A percentile compares a stretch with the other conserved stretches of the same genome.
These are phyloP conservation scores for Tarenaya hassleriana DNA, from an alignment of 345 rosid genomes.

Conservation along the genomic window DNA sequence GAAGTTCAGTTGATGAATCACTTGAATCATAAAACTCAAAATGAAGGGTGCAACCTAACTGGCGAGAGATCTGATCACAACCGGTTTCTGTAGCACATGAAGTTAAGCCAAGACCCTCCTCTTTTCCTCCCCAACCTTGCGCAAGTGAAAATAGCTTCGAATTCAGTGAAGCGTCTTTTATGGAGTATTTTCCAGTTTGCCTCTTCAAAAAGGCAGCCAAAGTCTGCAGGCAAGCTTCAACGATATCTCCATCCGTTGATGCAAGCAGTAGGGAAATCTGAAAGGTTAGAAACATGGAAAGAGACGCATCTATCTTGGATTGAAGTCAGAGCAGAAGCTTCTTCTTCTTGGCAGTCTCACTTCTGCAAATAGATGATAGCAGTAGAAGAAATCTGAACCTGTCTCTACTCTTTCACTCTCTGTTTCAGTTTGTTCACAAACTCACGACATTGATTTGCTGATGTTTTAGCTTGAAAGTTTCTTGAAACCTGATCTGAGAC, in stretches of 20 bases:
- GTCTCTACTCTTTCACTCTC: slow-evolving; percentile 25
- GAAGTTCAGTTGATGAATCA: slow-evolving; percentile 39
- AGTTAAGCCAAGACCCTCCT: slow-evolving; percentile 91
- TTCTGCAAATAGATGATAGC: slow-evolving; percentile 20
- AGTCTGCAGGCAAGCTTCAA: slow-evolving; percentile 88
- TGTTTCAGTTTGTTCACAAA: slow-evolving; percentile 1
- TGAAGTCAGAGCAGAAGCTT: too few species aligned
- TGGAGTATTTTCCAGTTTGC: slow-evolving; percentile 70
- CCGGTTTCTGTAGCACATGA: slow-evolving; percentile 58
- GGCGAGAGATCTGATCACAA: slow-evolving; percentile 63
- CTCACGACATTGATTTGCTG: slow-evolving; percentile 12
- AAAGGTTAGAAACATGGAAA: slow-evolving; percentile 25
- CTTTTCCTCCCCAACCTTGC: slow-evolving; percentile 99
- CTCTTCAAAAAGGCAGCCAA: slow-evolving; percentile 83
- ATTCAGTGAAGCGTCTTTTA: slow-evolving; percentile 68
- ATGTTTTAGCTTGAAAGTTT: slow-evolving; percentile 11
- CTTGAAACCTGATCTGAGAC: not conserved
- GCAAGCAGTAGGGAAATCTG: slow-evolving; percentile 29
- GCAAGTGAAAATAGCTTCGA: slow-evolving; percentile 84
- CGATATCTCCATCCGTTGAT: slow-evolving; percentile 90
- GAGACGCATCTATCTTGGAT: slow-evolving; percentile 8
- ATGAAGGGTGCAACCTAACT: slow-evolving; percentile 87
- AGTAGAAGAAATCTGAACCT: slow-evolving; percentile 6
- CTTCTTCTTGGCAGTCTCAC: slow-evolving; percentile 14
- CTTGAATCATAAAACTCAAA: slow-evolving; percentile 79